A percentile compares a stretch with the other conserved stretches of the same genome.
These are phyloP conservation scores for Naganishia albida DNA, from an alignment of 1,284 basidiomycete genomes.

Conservation along the genomic window DNA sequence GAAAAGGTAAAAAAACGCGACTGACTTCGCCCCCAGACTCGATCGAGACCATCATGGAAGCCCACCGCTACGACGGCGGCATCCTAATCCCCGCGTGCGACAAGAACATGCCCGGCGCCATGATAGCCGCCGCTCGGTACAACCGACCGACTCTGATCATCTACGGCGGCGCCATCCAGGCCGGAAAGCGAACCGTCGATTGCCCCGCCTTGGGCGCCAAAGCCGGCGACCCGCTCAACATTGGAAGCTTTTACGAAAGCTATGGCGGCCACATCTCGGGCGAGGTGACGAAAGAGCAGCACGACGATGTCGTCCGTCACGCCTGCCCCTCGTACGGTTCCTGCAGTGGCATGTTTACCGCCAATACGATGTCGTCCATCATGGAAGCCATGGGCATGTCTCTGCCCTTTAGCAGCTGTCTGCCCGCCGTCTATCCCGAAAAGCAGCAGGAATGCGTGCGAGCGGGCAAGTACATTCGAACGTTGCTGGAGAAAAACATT, in stretches of 20 bases:
- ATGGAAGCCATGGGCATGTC: constrained; percentile 70
- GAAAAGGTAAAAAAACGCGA: neutral
- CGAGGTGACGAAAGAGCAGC: constrained; percentile 72
- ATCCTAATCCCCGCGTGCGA: constrained; percentile 61
- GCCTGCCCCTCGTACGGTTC: constrained; percentile 77
- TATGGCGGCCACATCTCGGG: constrained; percentile 65
- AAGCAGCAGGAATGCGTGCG: constrained; percentile 81
- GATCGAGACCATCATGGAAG: constrained; percentile 59
- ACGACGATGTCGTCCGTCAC: constrained; percentile 76
- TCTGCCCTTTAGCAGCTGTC: constrained; percentile 78
- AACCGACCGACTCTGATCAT: constrained; percentile 82
- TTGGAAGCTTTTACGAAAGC: constrained; percentile 60
- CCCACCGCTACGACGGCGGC: constrained; percentile 68
- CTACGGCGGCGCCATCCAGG: constrained; percentile 80
- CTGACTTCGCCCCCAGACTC: constrained; percentile 14
- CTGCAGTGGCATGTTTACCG: constrained; percentile 61
- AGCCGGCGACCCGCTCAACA: constrained; percentile 61
- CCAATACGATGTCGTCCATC: constrained; percentile 75
- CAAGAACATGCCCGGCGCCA: constrained; percentile 90
- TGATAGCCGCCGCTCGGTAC: constrained; percentile 79
- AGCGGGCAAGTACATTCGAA: constrained; percentile 75
- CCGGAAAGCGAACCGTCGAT: constrained; percentile 72
- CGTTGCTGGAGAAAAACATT: constrained; percentile 75
- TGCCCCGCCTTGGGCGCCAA: constrained; percentile 75
- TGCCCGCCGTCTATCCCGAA: constrained; percentile 76